Percentiles rank a stretch among this genome's conserved stretches.
Conservation (phyloP, 108 stramenopile species). For the Nitzschia sp. region DNA sequence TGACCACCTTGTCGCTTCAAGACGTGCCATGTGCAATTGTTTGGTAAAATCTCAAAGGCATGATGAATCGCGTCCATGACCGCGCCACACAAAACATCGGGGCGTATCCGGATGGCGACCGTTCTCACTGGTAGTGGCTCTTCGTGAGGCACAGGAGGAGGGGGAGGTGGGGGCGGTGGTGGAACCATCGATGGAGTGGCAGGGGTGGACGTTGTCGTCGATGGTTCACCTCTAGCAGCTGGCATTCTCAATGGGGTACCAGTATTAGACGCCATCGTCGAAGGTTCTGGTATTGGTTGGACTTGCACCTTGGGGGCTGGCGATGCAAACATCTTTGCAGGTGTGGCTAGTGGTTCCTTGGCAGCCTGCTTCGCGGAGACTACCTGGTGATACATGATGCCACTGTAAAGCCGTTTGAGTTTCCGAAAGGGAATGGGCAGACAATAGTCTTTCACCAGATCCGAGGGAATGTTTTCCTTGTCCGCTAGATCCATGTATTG, state of each 20-base stretch:
- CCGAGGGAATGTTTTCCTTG: background rate
- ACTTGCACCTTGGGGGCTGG: background rate
- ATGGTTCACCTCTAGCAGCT: background rate
- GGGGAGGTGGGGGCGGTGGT: background rate
- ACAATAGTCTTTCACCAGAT: conserved; percentile 40
- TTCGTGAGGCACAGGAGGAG: conserved; percentile 11
- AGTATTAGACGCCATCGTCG: background rate
- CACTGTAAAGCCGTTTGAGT: conserved; percentile 39
- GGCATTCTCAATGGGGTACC: conserved; percentile 5
- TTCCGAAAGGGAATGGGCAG: conserved; percentile 38
- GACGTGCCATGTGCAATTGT: conserved; percentile 27
- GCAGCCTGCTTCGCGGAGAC: background rate
- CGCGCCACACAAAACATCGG: conserved; percentile 83
- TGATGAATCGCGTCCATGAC: conserved; percentile 58
- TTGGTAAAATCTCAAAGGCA: conserved; percentile 30
- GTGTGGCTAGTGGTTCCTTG: conserved; percentile 2
- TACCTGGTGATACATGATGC: conserved; percentile 28
- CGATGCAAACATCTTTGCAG: conserved; percentile 4
- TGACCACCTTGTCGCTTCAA: conserved; percentile 68
- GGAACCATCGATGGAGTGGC: background rate
- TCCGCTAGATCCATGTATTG: conserved; percentile 14
- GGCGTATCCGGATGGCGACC: conserved; percentile 74
- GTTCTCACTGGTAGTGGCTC: conserved; percentile 69
- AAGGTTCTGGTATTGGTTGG: background rate
- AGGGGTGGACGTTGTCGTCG: background rate